These are phyloP conservation scores for Gastrodia elata DNA, from an alignment of 106 monocot species.

Conservation along the genomic window DNA sequence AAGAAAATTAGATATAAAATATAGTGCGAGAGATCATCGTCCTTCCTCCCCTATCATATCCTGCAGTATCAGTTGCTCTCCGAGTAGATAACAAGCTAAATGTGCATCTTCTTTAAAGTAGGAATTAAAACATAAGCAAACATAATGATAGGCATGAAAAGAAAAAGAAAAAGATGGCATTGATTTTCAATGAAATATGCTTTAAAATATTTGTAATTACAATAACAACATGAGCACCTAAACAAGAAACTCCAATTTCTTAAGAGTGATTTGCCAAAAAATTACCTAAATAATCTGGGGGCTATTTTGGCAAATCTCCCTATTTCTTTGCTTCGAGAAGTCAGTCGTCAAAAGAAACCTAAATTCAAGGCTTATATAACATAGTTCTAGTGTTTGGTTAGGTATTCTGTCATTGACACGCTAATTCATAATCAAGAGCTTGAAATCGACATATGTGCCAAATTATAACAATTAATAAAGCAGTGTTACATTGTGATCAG, in stretches of 20 bases:
- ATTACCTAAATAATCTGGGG: too few relatives aligned
- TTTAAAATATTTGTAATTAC: too few relatives aligned
- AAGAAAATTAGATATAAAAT: not conserved
- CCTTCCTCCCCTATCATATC: not conserved
- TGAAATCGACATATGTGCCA: not conserved
- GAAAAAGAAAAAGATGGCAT: too few relatives aligned
- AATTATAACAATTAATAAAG: not conserved
- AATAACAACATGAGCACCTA: not conserved
- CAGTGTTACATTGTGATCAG: not conserved
- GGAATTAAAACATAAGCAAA: too few relatives aligned
- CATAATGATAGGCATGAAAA: too few relatives aligned
- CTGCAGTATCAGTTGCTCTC: too few relatives aligned
- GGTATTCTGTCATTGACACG: not conserved
- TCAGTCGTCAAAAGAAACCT: not conserved
- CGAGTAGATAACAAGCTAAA: too few relatives aligned
- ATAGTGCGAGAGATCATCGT: not conserved
- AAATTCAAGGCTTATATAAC: not conserved
- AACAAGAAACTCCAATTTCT: not conserved
- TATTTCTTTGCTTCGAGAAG: not conserved
- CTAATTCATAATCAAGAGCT: not conserved
- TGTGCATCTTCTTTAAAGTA: too few relatives aligned
- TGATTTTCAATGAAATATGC: too few relatives aligned
- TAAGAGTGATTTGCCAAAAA: too few relatives aligned
- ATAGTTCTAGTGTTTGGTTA: not conserved
- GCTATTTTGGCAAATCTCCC: too few relatives aligned